These are phyloP conservation scores for Mycena vitilis DNA, from an alignment of 768 basidiomycete genomes.

Conservation along the genomic window DNA sequence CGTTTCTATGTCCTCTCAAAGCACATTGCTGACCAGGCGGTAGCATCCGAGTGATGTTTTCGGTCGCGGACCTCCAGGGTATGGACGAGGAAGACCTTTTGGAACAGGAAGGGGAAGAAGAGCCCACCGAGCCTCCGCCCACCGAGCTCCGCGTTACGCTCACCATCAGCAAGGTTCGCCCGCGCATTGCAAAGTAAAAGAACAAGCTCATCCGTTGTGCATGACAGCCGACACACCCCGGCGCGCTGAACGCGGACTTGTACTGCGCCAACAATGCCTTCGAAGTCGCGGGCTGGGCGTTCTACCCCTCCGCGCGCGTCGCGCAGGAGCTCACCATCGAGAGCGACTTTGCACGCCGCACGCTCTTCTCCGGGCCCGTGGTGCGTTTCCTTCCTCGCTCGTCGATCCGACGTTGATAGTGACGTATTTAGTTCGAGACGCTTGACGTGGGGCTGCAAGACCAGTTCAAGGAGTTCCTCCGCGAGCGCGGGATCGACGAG, in stretches of 20 bases:
- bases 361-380: constrained; percentile 91
- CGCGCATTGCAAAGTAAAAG: no score
- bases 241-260: constrained; percentile 83
- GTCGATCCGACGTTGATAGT: not conserved
- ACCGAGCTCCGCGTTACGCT: constrained; percentile 85
- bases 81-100: constrained; percentile 45
- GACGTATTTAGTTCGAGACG: constrained; percentile 78
- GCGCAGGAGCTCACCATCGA: constrained; percentile 88
- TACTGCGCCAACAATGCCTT: constrained; percentile 84
- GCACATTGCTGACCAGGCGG: not conserved
- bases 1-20: constrained; percentile 43
- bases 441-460: constrained; percentile 90
- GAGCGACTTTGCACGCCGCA: constrained; percentile 93
- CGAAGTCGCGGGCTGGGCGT: constrained; percentile 87
- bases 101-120: constrained; percentile 43
- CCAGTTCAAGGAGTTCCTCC: constrained; percentile 88
- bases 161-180: constrained; percentile 87
- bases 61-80: constrained; percentile 85
- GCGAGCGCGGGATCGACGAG: constrained; percentile 91
- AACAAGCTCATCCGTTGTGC: not conserved
- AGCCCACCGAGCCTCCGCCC: constrained; percentile 52
- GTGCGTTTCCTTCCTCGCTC: constrained; percentile 48
- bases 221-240: constrained; percentile 59
- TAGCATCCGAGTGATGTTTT: constrained; percentile 92
- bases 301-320: constrained; percentile 76